Evolutionary conservation across 805 yeast genomes (phyloP).

Genomic region (Zygosaccharomyces lentus): DNA sequence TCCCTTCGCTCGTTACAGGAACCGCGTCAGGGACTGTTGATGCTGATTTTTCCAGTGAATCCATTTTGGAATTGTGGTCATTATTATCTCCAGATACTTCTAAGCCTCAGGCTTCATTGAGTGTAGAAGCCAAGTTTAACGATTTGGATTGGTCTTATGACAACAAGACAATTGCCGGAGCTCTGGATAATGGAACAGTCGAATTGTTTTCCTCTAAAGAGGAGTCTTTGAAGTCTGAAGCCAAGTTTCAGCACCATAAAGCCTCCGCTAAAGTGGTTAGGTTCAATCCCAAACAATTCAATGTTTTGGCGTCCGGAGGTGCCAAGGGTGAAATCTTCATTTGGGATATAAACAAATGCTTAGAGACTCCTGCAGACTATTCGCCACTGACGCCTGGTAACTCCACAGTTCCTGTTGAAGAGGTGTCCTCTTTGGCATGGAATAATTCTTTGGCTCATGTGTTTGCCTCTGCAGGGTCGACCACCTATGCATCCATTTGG

Average conservation of each 20-base stretch:
- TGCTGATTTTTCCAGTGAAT: slow-evolving; percentile 73
- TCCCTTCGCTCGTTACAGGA: slow-evolving; percentile 82
- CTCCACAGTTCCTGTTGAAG: slow-evolving; percentile 76
- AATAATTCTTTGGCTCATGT: slow-evolving; percentile 78
- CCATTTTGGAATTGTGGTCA: slow-evolving; percentile 78
- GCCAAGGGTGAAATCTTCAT: slow-evolving; percentile 81
- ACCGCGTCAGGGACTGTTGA: slow-evolving; percentile 96
- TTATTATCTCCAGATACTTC: slow-evolving; percentile 42
- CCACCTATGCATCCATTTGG: slow-evolving; percentile 90
- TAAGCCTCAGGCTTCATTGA: slow-evolving; percentile 43
- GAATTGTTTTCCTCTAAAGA: slow-evolving; percentile 68
- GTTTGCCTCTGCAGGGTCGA: slow-evolving; percentile 81
- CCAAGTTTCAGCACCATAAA: slow-evolving; percentile 54
- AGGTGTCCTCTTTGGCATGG: slow-evolving; percentile 81
- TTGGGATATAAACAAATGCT: slow-evolving; percentile 76
- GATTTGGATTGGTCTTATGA: slow-evolving; percentile 79
- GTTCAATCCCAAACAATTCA: slow-evolving; percentile 70
- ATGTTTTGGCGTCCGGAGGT: slow-evolving; percentile 82
- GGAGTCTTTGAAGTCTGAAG: slow-evolving; percentile 44
- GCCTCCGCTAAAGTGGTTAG: slow-evolving; percentile 68
- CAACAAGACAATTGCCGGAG: slow-evolving; percentile 74
- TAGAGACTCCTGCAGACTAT: slow-evolving; percentile 36
- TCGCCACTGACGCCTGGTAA: slow-evolving; percentile 62
- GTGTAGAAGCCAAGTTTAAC: slow-evolving; percentile 60
- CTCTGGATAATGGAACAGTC: slow-evolving; percentile 75